These are phyloP conservation scores for Didymella keratinophila DNA, from an alignment of 2,329 filamentous ascomycete genomes.

Conservation along the genomic window DNA sequence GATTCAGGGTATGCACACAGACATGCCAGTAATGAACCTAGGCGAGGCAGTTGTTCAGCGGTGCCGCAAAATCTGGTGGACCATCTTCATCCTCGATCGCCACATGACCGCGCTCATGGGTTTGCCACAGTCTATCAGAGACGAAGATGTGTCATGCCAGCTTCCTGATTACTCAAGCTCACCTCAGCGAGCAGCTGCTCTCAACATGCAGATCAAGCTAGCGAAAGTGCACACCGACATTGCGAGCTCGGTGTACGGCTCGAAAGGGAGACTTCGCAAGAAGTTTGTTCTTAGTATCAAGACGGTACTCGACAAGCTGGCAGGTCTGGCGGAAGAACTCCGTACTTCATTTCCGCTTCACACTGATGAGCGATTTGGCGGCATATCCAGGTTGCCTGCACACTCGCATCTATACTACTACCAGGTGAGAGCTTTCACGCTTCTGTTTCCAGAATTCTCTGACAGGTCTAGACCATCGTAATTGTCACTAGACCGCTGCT, in stretches of 20 bases:
- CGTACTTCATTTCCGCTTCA: constrained; percentile 50
- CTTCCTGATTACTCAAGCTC: constrained; percentile 56
- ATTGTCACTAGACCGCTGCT: constrained; percentile 54
- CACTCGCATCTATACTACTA: constrained; percentile 50
- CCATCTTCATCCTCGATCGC: constrained; percentile 61
- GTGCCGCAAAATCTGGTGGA: constrained; percentile 63
- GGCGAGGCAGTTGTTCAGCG: constrained; percentile 55
- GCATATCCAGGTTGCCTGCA: constrained; percentile 54
- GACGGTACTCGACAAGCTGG: constrained; percentile 50
- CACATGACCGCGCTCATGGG: constrained; percentile 65
- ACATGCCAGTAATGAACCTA: constrained; percentile 57
- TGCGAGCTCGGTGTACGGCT: constrained; percentile 55
- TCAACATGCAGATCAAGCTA: constrained; percentile 58
- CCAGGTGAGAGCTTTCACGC: constrained; percentile 40
- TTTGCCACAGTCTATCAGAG: constrained; percentile 58
- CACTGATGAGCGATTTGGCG: constrained; percentile 47
- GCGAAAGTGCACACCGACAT: constrained; percentile 57
- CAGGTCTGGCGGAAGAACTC: constrained; percentile 53
- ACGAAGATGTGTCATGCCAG: constrained; percentile 60
- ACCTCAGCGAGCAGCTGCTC: constrained; percentile 50
- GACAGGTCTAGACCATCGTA: constrained; percentile 50
- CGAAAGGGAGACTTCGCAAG: constrained; percentile 57
- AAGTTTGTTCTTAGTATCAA: constrained; percentile 49
- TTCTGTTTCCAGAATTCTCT: not conserved
- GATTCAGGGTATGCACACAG: constrained; percentile 61